Conservation (phyloP, 2,329 filamentous ascomycete genomes). For the Xylaria sp. region DNA sequence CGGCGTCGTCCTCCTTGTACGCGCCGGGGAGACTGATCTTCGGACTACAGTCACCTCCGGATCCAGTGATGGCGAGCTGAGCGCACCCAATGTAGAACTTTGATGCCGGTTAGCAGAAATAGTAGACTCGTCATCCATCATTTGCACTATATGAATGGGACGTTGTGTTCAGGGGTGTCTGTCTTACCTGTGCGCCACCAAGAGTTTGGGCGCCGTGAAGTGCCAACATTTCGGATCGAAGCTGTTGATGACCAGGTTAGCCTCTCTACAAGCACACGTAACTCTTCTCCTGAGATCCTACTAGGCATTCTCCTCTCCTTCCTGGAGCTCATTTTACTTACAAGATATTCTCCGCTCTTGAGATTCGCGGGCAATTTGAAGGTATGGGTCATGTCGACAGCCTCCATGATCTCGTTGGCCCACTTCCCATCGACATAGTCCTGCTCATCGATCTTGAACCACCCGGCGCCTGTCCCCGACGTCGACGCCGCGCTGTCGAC, state of each 20-base stretch:
- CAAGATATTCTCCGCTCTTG: constrained; percentile 49
- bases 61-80: constrained; percentile 48
- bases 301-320: neutral
- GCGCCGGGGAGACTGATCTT: constrained; percentile 48
- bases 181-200: constrained; percentile 42
- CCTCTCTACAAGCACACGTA: neutral
- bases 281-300: neutral
- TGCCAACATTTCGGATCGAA: constrained; percentile 51
- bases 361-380: constrained; percentile 46
- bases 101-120: neutral
- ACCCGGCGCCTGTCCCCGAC: constrained; percentile 58
- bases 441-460: constrained; percentile 46
- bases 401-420: constrained; percentile 44
- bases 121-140: too few relatives aligned
- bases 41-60: constrained; percentile 46
- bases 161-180: neutral
- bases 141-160: neutral
- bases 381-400: constrained; percentile 39
- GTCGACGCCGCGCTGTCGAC: constrained; percentile 72
- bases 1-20: constrained; percentile 45
- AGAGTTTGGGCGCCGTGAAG: constrained; percentile 46
- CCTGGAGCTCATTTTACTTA: constrained; percentile 23
- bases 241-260: constrained; percentile 31
- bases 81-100: constrained; percentile 50
- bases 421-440: constrained; percentile 41